A percentile compares a stretch with the other conserved stretches of the same genome.
phyloP scores from a whole-genome alignment of 208 protist genomes.

The Wallacemonas sp. region DNA sequence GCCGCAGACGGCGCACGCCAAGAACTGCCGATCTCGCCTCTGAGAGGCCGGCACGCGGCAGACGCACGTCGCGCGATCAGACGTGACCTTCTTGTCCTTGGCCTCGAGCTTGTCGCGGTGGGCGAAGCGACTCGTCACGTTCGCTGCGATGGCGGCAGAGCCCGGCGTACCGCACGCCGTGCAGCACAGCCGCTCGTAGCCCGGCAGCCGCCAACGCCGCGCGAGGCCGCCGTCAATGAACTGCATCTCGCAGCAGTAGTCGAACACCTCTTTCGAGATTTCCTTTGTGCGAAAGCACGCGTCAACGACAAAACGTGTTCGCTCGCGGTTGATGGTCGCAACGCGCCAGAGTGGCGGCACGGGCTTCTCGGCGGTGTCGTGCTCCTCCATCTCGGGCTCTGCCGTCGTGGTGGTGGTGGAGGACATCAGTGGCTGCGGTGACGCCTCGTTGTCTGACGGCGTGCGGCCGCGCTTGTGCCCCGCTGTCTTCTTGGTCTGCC shows the following conservation, averaged over 20 bases:
- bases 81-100: slow-evolving; percentile 20
- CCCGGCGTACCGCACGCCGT: slow-evolving; percentile 77
- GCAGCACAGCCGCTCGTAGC: slow-evolving; percentile 87
- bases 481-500: slow-evolving; percentile 30
- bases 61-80: slow-evolving; percentile 53
- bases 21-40: slow-evolving; percentile 53
- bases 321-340: slow-evolving; percentile 76
- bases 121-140: slow-evolving; percentile 51
- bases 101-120: slow-evolving; percentile 49
- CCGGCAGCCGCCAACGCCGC: slow-evolving; percentile 74
- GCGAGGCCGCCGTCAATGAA: slow-evolving; percentile 81
- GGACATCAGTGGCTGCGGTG: too few relatives aligned
- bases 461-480: neutral
- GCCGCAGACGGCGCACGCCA: slow-evolving; percentile 77
- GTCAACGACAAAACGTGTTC: slow-evolving; percentile 82
- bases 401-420: too few relatives aligned
- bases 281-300: slow-evolving; percentile 46
- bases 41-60: slow-evolving; percentile 75
- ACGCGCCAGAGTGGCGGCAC: slow-evolving; percentile 81
- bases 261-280: slow-evolving; percentile 67
- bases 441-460: neutral
- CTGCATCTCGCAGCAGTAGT: slow-evolving; percentile 88
- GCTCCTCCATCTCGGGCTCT: too few relatives aligned
- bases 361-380: slow-evolving; percentile 2
- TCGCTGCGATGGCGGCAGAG: slow-evolving; percentile 54